Evolutionary conservation across 1,284 basidiomycete genomes (phyloP).

Genomic region (Sphagnurus paluster): DNA sequence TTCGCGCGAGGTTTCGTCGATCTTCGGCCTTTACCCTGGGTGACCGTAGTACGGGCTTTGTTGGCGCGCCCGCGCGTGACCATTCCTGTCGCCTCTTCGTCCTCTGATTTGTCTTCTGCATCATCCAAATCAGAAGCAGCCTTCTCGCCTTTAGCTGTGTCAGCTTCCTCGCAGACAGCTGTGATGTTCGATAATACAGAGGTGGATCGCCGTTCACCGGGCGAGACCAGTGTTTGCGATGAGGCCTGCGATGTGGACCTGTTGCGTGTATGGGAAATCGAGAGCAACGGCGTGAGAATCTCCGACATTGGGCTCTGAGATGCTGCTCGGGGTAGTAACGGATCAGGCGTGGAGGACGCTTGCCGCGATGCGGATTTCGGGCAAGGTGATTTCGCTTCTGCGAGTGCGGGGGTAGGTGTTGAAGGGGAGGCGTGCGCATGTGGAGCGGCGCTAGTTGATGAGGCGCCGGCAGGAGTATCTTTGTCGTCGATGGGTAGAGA

Average conservation of each 20-base stretch:
- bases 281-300: slow-evolving; percentile 15
- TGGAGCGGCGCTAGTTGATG: not conserved
- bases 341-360: slow-evolving; percentile 14
- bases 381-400: not conserved
- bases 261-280: slow-evolving; percentile 30
- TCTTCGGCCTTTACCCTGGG: slow-evolving; percentile 6
- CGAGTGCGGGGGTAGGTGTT: not conserved
- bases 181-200: slow-evolving; percentile 32
- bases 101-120: slow-evolving; percentile 16
- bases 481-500: slow-evolving; percentile 8
- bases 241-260: slow-evolving; percentile 38
- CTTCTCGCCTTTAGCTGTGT: slow-evolving; percentile 15
- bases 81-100: slow-evolving; percentile 24
- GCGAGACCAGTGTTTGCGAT: slow-evolving; percentile 32
- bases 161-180: slow-evolving; percentile 25
- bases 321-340: slow-evolving; percentile 12
- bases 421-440: not conserved
- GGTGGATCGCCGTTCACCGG: slow-evolving; percentile 25
- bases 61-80: slow-evolving; percentile 34
- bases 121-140: slow-evolving; percentile 19
- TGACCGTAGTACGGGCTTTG: slow-evolving; percentile 18
- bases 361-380: slow-evolving; percentile 5
- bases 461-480: not conserved
- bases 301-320: slow-evolving; percentile 12
- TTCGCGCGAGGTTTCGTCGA: slow-evolving; percentile 11